Percentiles rank a stretch among this genome's conserved stretches.
Evolutionary conservation across 441 rosid genomes (phyloP).

Genomic region (Cnidoscolus chayamansa): DNA sequence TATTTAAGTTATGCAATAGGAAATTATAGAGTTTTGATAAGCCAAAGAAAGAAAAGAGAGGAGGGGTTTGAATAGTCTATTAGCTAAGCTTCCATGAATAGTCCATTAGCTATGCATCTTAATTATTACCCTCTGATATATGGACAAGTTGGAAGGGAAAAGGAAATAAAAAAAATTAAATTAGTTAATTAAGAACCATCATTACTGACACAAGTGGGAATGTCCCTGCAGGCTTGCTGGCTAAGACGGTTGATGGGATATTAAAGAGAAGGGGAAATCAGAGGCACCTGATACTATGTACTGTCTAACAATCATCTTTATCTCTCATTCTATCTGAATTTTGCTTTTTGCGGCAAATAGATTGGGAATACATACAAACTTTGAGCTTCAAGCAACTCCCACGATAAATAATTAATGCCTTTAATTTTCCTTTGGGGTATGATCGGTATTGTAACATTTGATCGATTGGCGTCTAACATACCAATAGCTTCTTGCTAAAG

Average conservation of each 20-base stretch:
- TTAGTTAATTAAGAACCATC: constrained; percentile 9
- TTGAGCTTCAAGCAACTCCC: constrained; percentile 24
- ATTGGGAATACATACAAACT: background rate
- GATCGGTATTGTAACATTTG: too few species aligned
- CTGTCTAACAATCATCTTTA: constrained; percentile 26
- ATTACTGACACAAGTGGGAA: constrained; percentile 20
- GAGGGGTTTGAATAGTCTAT: too few species aligned
- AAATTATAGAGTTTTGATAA: too few species aligned
- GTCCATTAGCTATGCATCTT: too few species aligned
- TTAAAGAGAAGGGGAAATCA: constrained; percentile 14
- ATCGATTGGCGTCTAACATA: too few species aligned
- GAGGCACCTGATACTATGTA: constrained; percentile 40
- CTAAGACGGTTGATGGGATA: constrained; percentile 33
- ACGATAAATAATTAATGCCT: background rate
- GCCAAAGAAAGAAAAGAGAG: too few species aligned
- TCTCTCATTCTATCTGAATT: constrained; percentile 15
- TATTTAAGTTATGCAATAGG: too few species aligned
- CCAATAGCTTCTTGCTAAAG: too few species aligned
- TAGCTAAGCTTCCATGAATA: too few species aligned
- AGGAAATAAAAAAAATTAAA: background rate
- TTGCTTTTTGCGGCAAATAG: constrained; percentile 31
- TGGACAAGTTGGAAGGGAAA: background rate
- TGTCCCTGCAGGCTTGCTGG: constrained; percentile 12
- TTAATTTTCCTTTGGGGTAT: too few species aligned
- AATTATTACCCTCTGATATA: background rate